Percentiles rank a stretch among this genome's conserved stretches.
Evolutionary conservation across 1,139 yeast genomes (phyloP).

Genomic region (Yamadazyma conglobata): DNA sequence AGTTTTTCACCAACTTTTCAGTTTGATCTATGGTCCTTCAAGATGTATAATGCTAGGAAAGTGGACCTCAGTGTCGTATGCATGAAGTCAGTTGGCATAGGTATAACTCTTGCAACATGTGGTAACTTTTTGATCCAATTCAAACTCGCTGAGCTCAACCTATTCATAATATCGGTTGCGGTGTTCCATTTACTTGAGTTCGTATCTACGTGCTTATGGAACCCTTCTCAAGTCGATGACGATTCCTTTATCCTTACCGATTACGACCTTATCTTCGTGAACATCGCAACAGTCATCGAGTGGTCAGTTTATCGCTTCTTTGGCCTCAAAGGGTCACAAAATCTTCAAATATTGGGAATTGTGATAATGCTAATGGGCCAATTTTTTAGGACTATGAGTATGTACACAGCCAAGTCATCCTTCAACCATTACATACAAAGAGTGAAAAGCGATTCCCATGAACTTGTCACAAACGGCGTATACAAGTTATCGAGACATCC

Average conservation of each 20-base stretch:
- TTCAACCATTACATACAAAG: slow-evolving; percentile 78
- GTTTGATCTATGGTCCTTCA: too few relatives aligned
- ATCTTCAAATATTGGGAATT: slow-evolving; percentile 39
- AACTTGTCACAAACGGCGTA: slow-evolving; percentile 68
- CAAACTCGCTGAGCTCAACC: slow-evolving; percentile 1
- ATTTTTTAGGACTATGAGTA: slow-evolving; percentile 62
- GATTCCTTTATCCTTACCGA: slow-evolving; percentile 80
- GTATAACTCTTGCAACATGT: slow-evolving; percentile 21
- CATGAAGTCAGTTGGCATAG: slow-evolving; percentile 31
- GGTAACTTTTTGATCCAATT: slow-evolving; percentile 2
- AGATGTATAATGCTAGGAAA: slow-evolving; percentile 23
- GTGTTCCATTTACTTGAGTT: slow-evolving; percentile 81
- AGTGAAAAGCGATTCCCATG: slow-evolving; percentile 51
- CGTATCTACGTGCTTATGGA: slow-evolving; percentile 70
- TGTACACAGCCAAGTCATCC: slow-evolving; percentile 85
- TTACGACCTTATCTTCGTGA: slow-evolving; percentile 66
- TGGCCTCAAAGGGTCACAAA: slow-evolving; percentile 4
- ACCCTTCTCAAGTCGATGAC: slow-evolving; percentile 59
- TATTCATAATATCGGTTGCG: slow-evolving; percentile 53
- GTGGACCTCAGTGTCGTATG: slow-evolving; percentile 33
- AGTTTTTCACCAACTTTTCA: too few relatives aligned
- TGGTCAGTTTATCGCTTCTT: slow-evolving; percentile 11
- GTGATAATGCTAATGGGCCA: slow-evolving; percentile 58
- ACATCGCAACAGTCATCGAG: slow-evolving; percentile 32
- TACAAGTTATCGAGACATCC: slow-evolving; percentile 77